Conservation (phyloP, 2,329 filamentous ascomycete species). For the Diaporthe batatas region DNA sequence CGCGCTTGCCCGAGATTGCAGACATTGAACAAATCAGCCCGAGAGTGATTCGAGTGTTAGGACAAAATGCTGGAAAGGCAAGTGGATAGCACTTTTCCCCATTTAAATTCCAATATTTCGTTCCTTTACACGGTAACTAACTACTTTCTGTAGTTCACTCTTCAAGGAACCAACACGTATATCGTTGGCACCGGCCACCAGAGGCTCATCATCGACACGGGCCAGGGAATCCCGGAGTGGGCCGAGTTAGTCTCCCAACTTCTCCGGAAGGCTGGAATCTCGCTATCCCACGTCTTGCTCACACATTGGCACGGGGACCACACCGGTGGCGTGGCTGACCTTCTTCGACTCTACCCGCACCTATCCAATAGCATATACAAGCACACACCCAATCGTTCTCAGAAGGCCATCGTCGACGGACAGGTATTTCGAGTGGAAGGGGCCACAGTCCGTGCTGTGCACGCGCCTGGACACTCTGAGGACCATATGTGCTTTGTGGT, state of each 20-base stretch:
- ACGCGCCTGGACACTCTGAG: too few relatives aligned
- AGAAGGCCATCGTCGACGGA: too few relatives aligned
- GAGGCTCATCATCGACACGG: constrained; percentile 77
- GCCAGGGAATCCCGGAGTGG: constrained; percentile 75
- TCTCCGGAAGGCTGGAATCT: constrained; percentile 43
- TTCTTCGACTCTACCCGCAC: constrained; percentile 53
- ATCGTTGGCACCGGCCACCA: constrained; percentile 73
- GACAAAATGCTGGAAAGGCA: constrained; percentile 59
- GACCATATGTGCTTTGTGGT: too few relatives aligned
- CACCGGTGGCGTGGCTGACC: constrained; percentile 73
- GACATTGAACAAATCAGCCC: constrained; percentile 54
- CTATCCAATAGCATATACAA: too few relatives aligned
- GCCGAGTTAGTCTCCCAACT: constrained; percentile 50
- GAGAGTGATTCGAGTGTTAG: constrained; percentile 58
- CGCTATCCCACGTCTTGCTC: constrained; percentile 65
- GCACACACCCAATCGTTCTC: too few relatives aligned
- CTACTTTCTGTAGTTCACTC: too few relatives aligned
- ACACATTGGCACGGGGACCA: constrained; percentile 85
- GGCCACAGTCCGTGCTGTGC: too few relatives aligned
- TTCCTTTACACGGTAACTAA: too few relatives aligned
- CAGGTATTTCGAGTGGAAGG: too few relatives aligned
- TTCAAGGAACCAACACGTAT: constrained; percentile 83
- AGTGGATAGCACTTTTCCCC: too few relatives aligned
- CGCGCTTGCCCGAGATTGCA: constrained; percentile 41
- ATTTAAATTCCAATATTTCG: too few relatives aligned